phyloP scores from a whole-genome alignment of 306 rosid genomes.

The Abrus pulchellus region DNA sequence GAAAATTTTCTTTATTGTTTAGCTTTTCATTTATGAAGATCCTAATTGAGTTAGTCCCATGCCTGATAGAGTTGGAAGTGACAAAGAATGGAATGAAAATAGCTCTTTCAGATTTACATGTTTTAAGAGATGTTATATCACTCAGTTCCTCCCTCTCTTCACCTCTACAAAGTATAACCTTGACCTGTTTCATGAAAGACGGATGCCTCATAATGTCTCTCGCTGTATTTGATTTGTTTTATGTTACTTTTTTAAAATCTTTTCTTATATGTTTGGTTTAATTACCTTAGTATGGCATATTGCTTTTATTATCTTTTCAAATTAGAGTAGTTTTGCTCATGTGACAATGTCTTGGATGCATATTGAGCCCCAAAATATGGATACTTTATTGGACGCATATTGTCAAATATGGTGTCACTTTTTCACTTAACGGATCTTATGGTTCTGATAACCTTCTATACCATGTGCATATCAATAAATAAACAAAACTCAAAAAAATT shows the following conservation, averaged over 20 bases:
- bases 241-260: background rate
- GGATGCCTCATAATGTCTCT: constrained; percentile 2
- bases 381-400: constrained; percentile 9
- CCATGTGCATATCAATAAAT: background rate
- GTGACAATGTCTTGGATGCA: constrained; percentile 2
- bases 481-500: background rate
- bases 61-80: constrained; percentile 18
- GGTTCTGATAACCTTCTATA: constrained; percentile 6
- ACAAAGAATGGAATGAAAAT: constrained; percentile 11
- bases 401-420: constrained; percentile 4
- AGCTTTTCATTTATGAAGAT: background rate
- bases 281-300: background rate
- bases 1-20: constrained; percentile 16
- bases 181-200: constrained; percentile 24
- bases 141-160: constrained; percentile 12
- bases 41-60: constrained; percentile 11
- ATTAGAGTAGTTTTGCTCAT: constrained; percentile 14
- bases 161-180: constrained; percentile 28
- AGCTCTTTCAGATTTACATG: background rate
- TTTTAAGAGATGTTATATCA: background rate
- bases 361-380: constrained; percentile 6
- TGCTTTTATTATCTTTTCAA: background rate
- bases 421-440: constrained; percentile 13
- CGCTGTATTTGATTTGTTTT: constrained; percentile 26
- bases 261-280: constrained; percentile 17